phyloP scores from a whole-genome alignment of 371 early-diverging fungal species.

The Mucor velutinosus region DNA sequence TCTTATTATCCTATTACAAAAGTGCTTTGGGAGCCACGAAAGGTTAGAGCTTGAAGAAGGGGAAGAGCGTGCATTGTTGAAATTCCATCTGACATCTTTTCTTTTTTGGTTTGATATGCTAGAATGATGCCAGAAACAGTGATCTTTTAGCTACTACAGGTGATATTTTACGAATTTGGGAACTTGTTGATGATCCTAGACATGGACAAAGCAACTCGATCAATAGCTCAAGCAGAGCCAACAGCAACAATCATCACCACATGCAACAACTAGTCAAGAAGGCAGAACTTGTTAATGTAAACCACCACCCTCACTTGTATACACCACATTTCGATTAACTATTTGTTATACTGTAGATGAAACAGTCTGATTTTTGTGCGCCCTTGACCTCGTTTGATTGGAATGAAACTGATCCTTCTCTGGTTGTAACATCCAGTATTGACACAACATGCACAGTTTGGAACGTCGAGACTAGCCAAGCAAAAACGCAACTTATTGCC shows the following conservation, averaged over 20 bases:
- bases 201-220: slow-evolving; percentile 43
- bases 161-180: slow-evolving; percentile 89
- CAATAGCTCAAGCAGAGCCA: slow-evolving; percentile 22
- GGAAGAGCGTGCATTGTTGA: neutral
- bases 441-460: slow-evolving; percentile 99
- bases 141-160: slow-evolving; percentile 89
- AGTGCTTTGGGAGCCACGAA: slow-evolving; percentile 85
- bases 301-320: neutral
- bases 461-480: slow-evolving; percentile 92
- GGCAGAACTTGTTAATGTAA: slow-evolving; percentile 63
- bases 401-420: slow-evolving; percentile 84
- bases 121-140: slow-evolving; percentile 52
- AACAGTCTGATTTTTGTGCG: slow-evolving; percentile 74
- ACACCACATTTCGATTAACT: neutral
- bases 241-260: neutral
- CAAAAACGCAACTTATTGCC: slow-evolving; percentile 96
- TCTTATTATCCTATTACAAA: slow-evolving; percentile 92
- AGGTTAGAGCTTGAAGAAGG: slow-evolving; percentile 37
- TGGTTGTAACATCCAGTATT: slow-evolving; percentile 89
- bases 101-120: neutral
- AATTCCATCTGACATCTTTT: neutral
- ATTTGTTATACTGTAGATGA: slow-evolving; percentile 32
- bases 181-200: slow-evolving; percentile 64
- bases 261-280: slow-evolving; percentile 41
- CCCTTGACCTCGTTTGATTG: slow-evolving; percentile 97